Base-by-base conservation (phyloP, 1,139 yeast genomes). In the Candida pseudocylindracea region DNA sequence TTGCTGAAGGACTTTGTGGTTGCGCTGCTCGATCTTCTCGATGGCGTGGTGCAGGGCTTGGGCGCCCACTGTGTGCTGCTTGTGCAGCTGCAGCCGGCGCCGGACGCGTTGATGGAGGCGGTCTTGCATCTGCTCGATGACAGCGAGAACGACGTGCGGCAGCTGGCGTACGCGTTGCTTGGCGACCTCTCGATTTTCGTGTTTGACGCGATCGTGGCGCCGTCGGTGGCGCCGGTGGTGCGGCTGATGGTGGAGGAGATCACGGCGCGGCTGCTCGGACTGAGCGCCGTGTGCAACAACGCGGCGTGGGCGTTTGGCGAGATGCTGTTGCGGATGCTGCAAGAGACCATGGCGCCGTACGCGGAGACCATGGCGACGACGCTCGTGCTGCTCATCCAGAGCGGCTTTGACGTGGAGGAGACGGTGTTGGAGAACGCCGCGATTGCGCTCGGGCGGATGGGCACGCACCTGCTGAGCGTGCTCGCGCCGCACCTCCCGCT, bases 231-330 rank as follows among this genome's bases (percentile, higher is more conserved):
- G 38, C 60, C 63, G 30, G 56, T 81, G 26, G 57, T 83, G 45
- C 57, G 71, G 26, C 61, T 67, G 35, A 65, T 78, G 38, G 73
- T 83, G 5, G 67, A 72, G 39, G 93, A 79, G 46, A 59, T 76
- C 40, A 56, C 65, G 36, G 63, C 58, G 42, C 49, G 72, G 37
- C 53, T 60, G 31, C 56, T 53, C 44, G 54, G 54, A 35, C 54
- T 80, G 39, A 54, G 61, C 50, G 67, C 88, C 12, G 74, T 79
- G 33, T 66, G 74, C 50, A 80, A 83, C 48, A 88, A 88, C 51
- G 93, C 96, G 1, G 72, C 81, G 33, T 88, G 98, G 98, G 67
- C 93, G 2, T 55, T 79, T 12, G 98, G 98, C 28, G 93, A 88
- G 50, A 68, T 91, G 60, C 79, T 2, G 58, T 83, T 44, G 65